Evolutionary conservation across 2,329 filamentous ascomycete genomes (phyloP).

Genomic region (Colletotrichum eremochloae): DNA sequence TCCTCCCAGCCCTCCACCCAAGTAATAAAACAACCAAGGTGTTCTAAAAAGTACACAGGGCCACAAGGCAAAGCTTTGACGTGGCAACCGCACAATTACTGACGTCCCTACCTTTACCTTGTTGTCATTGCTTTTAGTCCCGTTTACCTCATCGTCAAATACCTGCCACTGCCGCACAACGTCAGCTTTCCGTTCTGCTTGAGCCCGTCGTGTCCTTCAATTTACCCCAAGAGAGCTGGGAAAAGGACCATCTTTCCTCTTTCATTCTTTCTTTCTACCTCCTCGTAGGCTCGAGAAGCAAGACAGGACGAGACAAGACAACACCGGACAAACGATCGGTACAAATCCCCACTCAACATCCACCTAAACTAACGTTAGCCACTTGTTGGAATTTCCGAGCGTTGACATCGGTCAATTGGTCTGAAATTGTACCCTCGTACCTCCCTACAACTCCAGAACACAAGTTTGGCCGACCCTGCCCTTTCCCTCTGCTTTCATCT

Average conservation of each 20-base stretch:
- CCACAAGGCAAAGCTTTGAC: conserved; percentile 1
- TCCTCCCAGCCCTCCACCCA: conserved; percentile 4
- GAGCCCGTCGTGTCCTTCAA: neutral
- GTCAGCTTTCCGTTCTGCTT: neutral
- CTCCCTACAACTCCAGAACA: conserved; percentile 8
- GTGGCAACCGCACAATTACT: neutral
- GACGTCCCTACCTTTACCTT: neutral
- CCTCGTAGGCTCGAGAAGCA: conserved; percentile 17
- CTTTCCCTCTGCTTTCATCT: conserved; percentile 3
- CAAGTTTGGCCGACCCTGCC: conserved; percentile 19
- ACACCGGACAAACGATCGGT: conserved; percentile 8
- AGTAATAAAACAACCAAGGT: neutral
- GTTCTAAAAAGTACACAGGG: neutral
- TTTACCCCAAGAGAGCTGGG: neutral
- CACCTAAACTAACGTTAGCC: conserved; percentile 35
- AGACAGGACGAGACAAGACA: conserved; percentile 17
- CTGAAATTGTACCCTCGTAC: conserved; percentile 7
- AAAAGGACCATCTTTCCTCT: neutral
- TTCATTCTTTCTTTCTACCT: conserved; percentile 5
- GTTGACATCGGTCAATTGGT: conserved; percentile 33
- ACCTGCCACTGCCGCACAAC: neutral
- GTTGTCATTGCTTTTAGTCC: neutral
- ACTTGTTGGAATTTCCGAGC: conserved; percentile 34
- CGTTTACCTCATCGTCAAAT: neutral
- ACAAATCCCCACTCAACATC: conserved; percentile 27